Percentiles rank a stretch among this genome's conserved stretches.
Evolutionary conservation across 352 stramenopile genomes (phyloP).

Genomic region (Globisporangium cystogenes): DNA sequence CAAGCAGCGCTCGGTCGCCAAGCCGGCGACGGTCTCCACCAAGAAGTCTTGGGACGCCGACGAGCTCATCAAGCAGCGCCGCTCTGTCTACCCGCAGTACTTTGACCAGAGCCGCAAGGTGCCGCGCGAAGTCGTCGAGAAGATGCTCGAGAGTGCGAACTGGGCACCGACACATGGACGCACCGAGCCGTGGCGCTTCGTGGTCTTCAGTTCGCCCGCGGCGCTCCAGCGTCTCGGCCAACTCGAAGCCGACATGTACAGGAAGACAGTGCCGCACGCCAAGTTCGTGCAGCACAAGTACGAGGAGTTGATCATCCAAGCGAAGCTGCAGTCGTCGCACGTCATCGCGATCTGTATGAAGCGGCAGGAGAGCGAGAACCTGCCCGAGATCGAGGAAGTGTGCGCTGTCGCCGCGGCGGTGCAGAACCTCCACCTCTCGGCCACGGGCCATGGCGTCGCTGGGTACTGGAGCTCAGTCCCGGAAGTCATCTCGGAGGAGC

Average conservation of each 20-base stretch:
- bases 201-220: constrained; percentile 61
- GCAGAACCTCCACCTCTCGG: constrained; percentile 82
- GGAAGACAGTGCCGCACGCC: constrained; percentile 45
- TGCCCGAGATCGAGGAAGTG: constrained; percentile 81
- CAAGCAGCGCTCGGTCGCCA: constrained; percentile 32
- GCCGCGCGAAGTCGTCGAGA: constrained; percentile 50
- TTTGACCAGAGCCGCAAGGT: constrained; percentile 57
- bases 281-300: constrained; percentile 81
- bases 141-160: constrained; percentile 76
- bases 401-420: constrained; percentile 69
- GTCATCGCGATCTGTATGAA: constrained; percentile 87
- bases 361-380: constrained; percentile 73
- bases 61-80: constrained; percentile 71
- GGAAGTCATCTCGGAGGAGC: constrained; percentile 56
- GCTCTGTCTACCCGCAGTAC: constrained; percentile 67
- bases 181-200: constrained; percentile 83
- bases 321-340: constrained; percentile 62
- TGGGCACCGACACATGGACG: constrained; percentile 78
- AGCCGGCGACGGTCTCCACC: constrained; percentile 48
- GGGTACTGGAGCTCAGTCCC: constrained; percentile 83
- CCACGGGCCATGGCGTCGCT: constrained; percentile 53
- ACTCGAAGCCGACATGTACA: constrained; percentile 67
- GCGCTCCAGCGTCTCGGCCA: constrained; percentile 52
- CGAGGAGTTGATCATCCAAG: constrained; percentile 61
- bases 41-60: constrained; percentile 45